Evolutionary conservation across 352 stramenopile genomes (phyloP), one percentile per base, ranked within the genome.

Genomic region (Globisporangium takayamanum): DNA sequence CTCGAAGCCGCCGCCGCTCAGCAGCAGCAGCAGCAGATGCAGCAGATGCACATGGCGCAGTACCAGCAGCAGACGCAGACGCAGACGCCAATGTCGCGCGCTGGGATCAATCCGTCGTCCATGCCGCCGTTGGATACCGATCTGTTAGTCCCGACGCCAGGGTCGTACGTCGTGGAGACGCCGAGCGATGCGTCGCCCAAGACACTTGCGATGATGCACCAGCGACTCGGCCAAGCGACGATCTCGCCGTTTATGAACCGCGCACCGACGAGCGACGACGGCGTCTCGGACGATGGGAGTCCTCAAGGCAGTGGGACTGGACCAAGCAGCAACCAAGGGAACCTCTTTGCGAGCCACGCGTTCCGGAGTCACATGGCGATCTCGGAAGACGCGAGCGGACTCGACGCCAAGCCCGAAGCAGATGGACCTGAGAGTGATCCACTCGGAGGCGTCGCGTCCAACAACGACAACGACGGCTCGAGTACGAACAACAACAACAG

Each of bases 171-270:
- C 2, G 41, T n/a, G 5, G 41, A 18, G 41, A 46, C 41, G 14
- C 41, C 41, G 18, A n/a, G 15, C 15, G 15, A 46, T 5, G 18
- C 41, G 41, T 81, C 74, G 2, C 70, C 74, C 2, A 78, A 76
- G 60, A 71, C 72, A 2, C 46, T 84, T 5, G 62, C 70, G 8
- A 61, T 63, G 11, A 56, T 78, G 30, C 64, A 56, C 12, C 76
- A 84, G 37, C 74, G 78, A 2, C 73, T 76, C 6, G 74, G 68
- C 3, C 70, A 88, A 36, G 5, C 41, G 15, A 87, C 78, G 28
- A 87, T 88, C 52, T 90, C 78, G 44, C 78, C 76, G 12, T 88
- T 73, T 56, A 88, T 88, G 76, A 87, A 87, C 68, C 87, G 88
- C 51, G 76, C 81, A 10, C 68, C 72, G 2, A 60, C 59, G 15